phyloP scores from a whole-genome alignment of 805 yeast species.

The Saturnispora zaruensis region DNA sequence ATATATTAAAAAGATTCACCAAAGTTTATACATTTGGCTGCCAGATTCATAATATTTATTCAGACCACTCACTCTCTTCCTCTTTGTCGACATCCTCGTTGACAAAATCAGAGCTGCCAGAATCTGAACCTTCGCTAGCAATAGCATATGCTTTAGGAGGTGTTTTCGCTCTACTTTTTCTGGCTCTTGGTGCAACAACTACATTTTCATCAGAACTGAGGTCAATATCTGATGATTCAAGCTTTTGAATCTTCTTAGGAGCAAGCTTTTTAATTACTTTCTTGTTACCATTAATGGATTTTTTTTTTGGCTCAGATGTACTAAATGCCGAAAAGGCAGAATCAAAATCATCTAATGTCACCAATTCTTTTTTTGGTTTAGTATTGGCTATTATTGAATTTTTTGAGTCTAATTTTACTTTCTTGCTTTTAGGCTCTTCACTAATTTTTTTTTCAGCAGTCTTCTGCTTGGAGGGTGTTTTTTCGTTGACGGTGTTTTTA shows the following conservation, averaged over 20 bases:
- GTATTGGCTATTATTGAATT: constrained; percentile 16
- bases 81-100: constrained; percentile 16
- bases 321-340: constrained; percentile 9
- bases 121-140: constrained; percentile 17
- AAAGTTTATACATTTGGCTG: neutral
- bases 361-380: neutral
- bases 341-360: constrained; percentile 11
- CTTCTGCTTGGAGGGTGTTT: constrained; percentile 30
- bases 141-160: constrained; percentile 12
- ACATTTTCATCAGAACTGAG: constrained; percentile 10
- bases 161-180: constrained; percentile 9
- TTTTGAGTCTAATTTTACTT: constrained; percentile 5
- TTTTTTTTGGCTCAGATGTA: neutral
- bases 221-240: constrained; percentile 7
- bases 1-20: neutral
- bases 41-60: neutral
- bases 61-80: constrained; percentile 4
- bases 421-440: constrained; percentile 10
- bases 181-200: constrained; percentile 6
- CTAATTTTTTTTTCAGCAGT: constrained; percentile 17
- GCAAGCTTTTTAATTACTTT: neutral
- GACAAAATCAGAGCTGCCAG: constrained; percentile 7
- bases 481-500: constrained; percentile 36
- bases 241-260: constrained; percentile 3
- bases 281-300: neutral